Evolutionary conservation across 2,329 filamentous ascomycete genomes (phyloP).

Genomic region (Xylaria sp.): DNA sequence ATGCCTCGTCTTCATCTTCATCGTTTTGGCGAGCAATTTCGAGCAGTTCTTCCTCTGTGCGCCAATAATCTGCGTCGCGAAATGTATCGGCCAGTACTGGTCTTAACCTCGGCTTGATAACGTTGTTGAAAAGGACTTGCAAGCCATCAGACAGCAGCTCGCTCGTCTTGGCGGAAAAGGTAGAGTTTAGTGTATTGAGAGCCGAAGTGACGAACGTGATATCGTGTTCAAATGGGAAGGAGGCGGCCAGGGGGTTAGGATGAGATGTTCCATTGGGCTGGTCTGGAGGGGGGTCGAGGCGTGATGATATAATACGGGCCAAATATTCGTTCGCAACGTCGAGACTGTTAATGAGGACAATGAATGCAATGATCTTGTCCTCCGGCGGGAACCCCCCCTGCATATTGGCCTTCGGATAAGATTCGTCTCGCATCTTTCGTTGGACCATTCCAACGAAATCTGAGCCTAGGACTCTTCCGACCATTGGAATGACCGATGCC

Average conservation of each 20-base stretch:
- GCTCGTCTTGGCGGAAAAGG: constrained; percentile 75
- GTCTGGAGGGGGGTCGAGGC: constrained; percentile 53
- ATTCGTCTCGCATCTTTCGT: constrained; percentile 95
- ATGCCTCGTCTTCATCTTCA: constrained; percentile 54
- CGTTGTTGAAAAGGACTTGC: constrained; percentile 82
- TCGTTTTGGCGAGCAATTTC: constrained; percentile 59
- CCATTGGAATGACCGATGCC: constrained; percentile 73
- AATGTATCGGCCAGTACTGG: constrained; percentile 87
- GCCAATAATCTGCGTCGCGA: constrained; percentile 84
- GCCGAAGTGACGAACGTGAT: constrained; percentile 68
- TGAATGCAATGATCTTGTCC: constrained; percentile 83
- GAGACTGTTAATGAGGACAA: constrained; percentile 93
- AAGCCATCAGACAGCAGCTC: constrained; percentile 86
- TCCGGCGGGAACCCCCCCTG: constrained; percentile 85
- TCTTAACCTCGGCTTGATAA: constrained; percentile 81
- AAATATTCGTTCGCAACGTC: constrained; percentile 93
- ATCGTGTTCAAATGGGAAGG: constrained; percentile 83
- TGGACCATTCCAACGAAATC: constrained; percentile 98
- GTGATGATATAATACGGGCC: constrained; percentile 76
- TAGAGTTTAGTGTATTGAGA: constrained; percentile 68
- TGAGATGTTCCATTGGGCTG: constrained; percentile 40
- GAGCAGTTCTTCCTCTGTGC: constrained; percentile 63
- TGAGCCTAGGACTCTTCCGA: constrained; percentile 77
- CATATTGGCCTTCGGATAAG: constrained; percentile 78
- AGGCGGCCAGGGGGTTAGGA: constrained; percentile 55